Evolutionary conservation across 192 early-diverging fungal genomes (phyloP).

Genomic region (Geosiphon pyriformis): DNA sequence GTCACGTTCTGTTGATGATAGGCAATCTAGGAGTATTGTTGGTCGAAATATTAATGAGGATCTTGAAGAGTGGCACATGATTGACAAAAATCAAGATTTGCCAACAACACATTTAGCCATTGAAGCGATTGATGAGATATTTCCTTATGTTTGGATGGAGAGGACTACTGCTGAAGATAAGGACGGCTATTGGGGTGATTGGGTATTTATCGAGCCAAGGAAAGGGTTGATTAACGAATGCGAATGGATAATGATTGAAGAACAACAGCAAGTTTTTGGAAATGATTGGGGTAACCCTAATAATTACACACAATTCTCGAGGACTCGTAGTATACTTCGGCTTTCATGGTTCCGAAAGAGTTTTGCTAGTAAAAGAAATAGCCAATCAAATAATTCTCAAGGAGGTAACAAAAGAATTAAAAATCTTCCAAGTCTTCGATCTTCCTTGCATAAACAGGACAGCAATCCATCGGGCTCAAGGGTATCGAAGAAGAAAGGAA

Average conservation of each 20-base stretch:
- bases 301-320: not conserved
- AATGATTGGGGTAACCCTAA: not conserved
- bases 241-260: slow-evolving; percentile 27
- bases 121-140: slow-evolving; percentile 24
- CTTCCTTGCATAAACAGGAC: not conserved
- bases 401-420: not conserved
- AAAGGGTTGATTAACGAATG: slow-evolving; percentile 22
- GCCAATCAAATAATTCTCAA: not conserved
- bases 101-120: slow-evolving; percentile 24
- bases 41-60: not conserved
- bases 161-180: slow-evolving; percentile 1
- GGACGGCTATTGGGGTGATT: slow-evolving; percentile 22
- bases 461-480: not conserved
- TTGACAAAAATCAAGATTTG: slow-evolving; percentile 4
- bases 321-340: not conserved
- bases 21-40: not conserved
- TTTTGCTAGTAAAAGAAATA: not conserved
- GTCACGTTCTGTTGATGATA: not conserved
- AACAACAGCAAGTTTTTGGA: slow-evolving; percentile 19
- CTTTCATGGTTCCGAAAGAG: not conserved
- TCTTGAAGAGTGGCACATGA: slow-evolving; percentile 15
- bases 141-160: slow-evolving; percentile 27
- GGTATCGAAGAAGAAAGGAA: not conserved
- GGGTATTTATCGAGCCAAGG: slow-evolving; percentile 23
- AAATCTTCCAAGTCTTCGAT: not conserved